These are phyloP conservation scores for Penicillium pancosmium DNA, from an alignment of 495 filamentous ascomycete genomes.

Conservation along the genomic window DNA sequence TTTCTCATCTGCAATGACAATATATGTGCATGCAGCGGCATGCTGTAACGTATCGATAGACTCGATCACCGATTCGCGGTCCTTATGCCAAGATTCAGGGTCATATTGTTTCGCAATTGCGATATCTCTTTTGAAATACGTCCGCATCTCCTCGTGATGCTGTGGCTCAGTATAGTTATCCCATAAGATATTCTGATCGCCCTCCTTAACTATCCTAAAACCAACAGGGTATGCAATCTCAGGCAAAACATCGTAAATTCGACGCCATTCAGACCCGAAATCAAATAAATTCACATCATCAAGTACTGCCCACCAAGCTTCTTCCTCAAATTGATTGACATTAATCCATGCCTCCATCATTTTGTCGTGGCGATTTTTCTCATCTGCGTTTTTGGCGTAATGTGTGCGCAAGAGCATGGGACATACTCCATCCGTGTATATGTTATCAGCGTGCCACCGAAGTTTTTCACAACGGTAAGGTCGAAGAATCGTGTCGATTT, in stretches of 20 bases:
- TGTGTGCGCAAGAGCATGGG: constrained; percentile 9
- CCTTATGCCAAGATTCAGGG: neutral
- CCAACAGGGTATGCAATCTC: neutral
- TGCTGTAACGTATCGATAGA: neutral
- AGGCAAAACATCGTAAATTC: constrained; percentile 10
- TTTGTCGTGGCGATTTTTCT: neutral
- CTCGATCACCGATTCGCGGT: constrained; percentile 6
- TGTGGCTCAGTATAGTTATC: neutral
- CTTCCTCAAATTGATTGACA: neutral
- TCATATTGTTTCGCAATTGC: neutral
- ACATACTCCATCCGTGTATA: neutral
- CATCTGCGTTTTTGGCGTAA: constrained; percentile 3
- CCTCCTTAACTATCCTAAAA: too few species aligned
- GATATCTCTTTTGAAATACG: constrained; percentile 6
- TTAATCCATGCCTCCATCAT: constrained; percentile 7
- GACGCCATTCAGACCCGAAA: constrained; percentile 9
- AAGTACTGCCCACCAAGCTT: constrained; percentile 11
- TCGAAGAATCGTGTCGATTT: constrained; percentile 7
- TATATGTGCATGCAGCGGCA: constrained; percentile 2
- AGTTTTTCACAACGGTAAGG: constrained; percentile 1
- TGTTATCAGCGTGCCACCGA: neutral
- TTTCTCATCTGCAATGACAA: constrained; percentile 14
- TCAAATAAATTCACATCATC: constrained; percentile 12
- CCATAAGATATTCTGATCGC: too few species aligned
- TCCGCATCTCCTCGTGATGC: neutral